Evolutionary conservation across 495 filamentous ascomycete species (phyloP), one percentile per base, ranked within the genome.

Genomic region (Penicillium egyptiacum): DNA sequence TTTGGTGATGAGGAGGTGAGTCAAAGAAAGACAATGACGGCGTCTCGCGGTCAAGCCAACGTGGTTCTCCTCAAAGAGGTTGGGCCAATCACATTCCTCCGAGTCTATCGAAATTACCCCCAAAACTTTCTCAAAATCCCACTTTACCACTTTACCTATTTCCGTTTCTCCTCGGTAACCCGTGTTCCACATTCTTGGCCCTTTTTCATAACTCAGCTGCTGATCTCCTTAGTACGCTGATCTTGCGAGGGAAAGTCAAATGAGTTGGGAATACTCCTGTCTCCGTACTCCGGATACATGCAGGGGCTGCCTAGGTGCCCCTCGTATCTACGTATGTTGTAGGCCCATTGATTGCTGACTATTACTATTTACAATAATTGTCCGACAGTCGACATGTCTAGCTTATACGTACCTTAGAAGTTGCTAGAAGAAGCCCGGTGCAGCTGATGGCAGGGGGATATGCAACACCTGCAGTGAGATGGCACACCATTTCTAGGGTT

Each of bases 391-490:
- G 11, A 33, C 30, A 33, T 39, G 14, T 16, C 33, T 6, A 39
- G 7, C 35, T 39, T 39, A n/a, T 17, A 14, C 41, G 11, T 44
- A 31, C 16, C 10, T 51, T 25, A 31, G n/a, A 10, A n/a, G 14
- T 3, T 48, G 35, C 43, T 30, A 64, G 44, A 41, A 55, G 53
- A 54, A 55, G 61, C 53, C 61, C 61, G 43, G 41, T 57, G 61
- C 64, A 63, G 61, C 55, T 53, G 37, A 59, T 53, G 20, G 43
- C 59, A 57, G 56, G 61, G 59, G 56, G 54, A 46, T 62, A 50
- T 62, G 56, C 62, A 57, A 30, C 26, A 49, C 19, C 53, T 60
- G 64, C 64, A 62, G 61, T 65, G 51, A 67, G 65, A 62, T 62
- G 59, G 54, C 56, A 66, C 64, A 65, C 53, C 17, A 26, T 48